Base-by-base conservation (phyloP, 352 stramenopile genomes). In the Phytophthora tubulina region DNA sequence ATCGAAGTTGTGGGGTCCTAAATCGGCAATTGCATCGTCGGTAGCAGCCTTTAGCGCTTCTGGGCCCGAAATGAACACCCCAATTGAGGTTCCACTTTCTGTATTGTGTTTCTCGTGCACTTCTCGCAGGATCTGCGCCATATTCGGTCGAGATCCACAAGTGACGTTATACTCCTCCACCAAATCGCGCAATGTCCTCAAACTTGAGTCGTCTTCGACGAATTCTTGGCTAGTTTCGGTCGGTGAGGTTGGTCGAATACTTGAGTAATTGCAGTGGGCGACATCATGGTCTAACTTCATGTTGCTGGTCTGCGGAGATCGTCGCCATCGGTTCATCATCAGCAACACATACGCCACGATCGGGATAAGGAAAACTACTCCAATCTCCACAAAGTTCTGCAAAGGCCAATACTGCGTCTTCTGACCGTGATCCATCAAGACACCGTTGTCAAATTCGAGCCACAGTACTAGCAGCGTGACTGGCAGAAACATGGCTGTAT, bases 341-440 rank as follows among this genome's bases (percentile, higher is more conserved):
- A 88, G 30, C 30, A 74, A 35, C 0, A 38, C 27, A 27, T 78
- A 82, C 38, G 72, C 66, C 7, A 86, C 52, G 41, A 74, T 21
- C 3, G 73, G 73, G 21, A 76, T 41, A 14, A 81, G 15, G 45
- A 86, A 82, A 7, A 89, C 48, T 35, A 79, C 61, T 33, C 61
- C 32, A 32, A 77, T 79, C 52, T 84, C 81, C 31, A 86, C 70
- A 10, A 86, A 77, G 32, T 78, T 76, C 64, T 86, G 73, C 63
- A 89, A 72, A 32, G 77, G 81, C 79, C 81, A 86, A 61, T 73
- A 83, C 62, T 83, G 69, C 38, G 73, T 82, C 39, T 76, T 70
- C n/a, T 59, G 70, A 4, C 67, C 66, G 49, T 72, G 48, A 17
- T 70, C 61, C 65, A 85, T 76, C 33, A 86, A 30, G 33, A 70